A percentile compares a stretch with the other conserved stretches of the same genome.
Evolutionary conservation across 176 grass and related monocot genomes (phyloP).

Genomic region (Elymus sibiricus): DNA sequence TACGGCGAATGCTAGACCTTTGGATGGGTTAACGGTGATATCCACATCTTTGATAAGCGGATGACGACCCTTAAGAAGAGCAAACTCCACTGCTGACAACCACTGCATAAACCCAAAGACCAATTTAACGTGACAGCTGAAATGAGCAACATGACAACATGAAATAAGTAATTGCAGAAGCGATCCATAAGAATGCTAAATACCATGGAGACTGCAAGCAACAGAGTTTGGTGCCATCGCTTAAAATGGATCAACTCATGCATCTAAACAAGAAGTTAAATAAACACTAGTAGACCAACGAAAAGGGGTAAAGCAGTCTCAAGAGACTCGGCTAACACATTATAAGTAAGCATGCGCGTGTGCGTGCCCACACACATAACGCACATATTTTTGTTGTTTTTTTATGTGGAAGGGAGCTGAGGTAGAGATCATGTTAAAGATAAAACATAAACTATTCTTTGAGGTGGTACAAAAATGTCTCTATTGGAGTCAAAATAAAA

Average conservation of each 20-base stretch:
- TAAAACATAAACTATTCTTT: conserved; percentile 3
- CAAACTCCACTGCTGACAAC: conserved; percentile 87
- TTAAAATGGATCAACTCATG: conserved; percentile 12
- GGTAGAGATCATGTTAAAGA: neutral
- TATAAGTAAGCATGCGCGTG: neutral
- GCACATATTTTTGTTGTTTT: neutral
- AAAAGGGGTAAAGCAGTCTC: neutral
- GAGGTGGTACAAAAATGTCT: conserved; percentile 15
- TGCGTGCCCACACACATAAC: neutral
- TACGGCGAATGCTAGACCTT: conserved; percentile 68
- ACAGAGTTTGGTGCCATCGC: neutral
- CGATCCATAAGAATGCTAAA: conserved; percentile 10
- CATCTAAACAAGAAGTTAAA: neutral
- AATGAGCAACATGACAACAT: neutral
- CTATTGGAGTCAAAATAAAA: conserved; percentile 26
- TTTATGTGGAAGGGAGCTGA: neutral
- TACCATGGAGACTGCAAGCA: neutral
- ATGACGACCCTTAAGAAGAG: conserved; percentile 94
- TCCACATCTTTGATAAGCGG: conserved; percentile 93
- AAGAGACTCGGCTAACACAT: neutral
- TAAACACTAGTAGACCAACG: neutral
- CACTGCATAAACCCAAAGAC: conserved; percentile 63
- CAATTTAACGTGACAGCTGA: conserved; percentile 16
- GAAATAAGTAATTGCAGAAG: neutral
- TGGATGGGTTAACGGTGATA: conserved; percentile 79